Evolutionary conservation across 345 rosid genomes (phyloP), one percentile per base, ranked within the genome.

Genomic region (Eucalyptus coolabah): DNA sequence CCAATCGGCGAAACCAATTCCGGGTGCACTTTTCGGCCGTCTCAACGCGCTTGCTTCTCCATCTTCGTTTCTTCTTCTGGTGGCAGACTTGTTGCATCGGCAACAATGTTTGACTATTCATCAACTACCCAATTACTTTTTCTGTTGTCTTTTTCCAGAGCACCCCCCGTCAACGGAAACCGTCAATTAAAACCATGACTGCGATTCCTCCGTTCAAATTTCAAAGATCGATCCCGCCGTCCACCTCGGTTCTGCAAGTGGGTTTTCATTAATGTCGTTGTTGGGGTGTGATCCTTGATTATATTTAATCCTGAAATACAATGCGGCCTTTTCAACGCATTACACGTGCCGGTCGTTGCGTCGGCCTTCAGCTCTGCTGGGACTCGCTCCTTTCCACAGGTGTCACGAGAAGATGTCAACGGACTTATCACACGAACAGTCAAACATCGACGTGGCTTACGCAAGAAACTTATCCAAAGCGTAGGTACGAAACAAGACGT

Each of bases 171-270:
- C 45, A 12, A 77, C 26, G 1, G 47, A 21, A 77, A 21, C 28
- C 85, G 30, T 40, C 47, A 40, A 40, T 21, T 0, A 6, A 77
- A 40, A 40, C 1, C 1, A 1, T 1, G 83, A 37, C 2, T 21
- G 15, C 83, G 28, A 11, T 2, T 72, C 45, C 83, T 23, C 83
- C 85, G 47, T 77, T 40, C 85, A 77, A 21, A 77, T 77, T 77
- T 40, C 45, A 19, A 72, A 19, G 4, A 34, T 72, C 4, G 0
- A 37, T 21, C 30, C 47, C 1, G 30, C 47, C 47, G 24, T 23
- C 47, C 83, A 21, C 28, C 28, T 77, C 47, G 3, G 2, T 21
- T 40, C 83, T 12, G 7, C 4, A 37, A 21, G 4, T 37, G 47
- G 83, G 83, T 40, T 77, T 40, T 37, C 83, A 23, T 77, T 37